phyloP scores from a whole-genome alignment of 2,329 filamentous ascomycete species.

The Calonectria fujianensis region DNA sequence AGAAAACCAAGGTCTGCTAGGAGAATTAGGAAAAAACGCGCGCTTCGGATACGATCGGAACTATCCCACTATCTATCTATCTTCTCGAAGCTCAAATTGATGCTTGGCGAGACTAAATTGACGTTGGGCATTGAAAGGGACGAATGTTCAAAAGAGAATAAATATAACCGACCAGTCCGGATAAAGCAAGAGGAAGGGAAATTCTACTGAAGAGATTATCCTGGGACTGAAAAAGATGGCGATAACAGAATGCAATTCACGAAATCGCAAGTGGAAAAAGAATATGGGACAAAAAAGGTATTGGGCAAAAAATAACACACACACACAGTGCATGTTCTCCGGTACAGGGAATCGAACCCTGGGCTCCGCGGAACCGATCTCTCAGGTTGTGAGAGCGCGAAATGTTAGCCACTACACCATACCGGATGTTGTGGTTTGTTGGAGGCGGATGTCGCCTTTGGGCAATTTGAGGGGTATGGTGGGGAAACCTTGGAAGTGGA shows the following conservation, averaged over 20 bases:
- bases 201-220: not conserved
- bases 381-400: conserved; percentile 56
- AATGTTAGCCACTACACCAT: conserved; percentile 60
- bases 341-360: conserved; percentile 34
- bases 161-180: not conserved
- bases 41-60: too few relatives aligned
- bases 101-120: too few relatives aligned
- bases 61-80: too few relatives aligned
- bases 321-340: not conserved
- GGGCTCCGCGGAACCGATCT: conserved; percentile 38
- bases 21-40: too few relatives aligned
- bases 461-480: not conserved
- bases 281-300: too few relatives aligned
- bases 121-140: too few relatives aligned
- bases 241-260: not conserved
- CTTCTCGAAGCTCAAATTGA: too few relatives aligned
- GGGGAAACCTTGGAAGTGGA: not conserved
- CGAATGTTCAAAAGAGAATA: not conserved
- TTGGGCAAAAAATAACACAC: not conserved
- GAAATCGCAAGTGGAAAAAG: not conserved
- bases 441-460: not conserved
- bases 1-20: too few relatives aligned
- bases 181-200: not conserved
- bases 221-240: not conserved
- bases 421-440: conserved; percentile 48